Conservation (phyloP, 371 early-diverging fungal species). For the Lichtheimia ornata region DNA sequence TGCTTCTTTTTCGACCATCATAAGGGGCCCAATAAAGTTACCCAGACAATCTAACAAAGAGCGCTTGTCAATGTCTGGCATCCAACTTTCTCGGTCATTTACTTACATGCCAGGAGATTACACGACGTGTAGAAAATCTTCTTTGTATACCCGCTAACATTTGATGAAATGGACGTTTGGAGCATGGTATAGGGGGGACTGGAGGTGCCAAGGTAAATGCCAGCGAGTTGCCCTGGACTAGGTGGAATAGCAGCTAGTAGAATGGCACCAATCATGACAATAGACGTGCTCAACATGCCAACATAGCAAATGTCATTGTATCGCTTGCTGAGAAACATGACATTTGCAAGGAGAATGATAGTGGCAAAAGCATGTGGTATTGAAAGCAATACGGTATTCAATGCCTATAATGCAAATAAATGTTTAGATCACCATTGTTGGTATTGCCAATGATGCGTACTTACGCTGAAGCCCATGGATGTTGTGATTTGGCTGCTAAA, state of each 20-base stretch:
- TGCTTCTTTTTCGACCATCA: slow-evolving; percentile 22
- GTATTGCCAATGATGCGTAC: not conserved
- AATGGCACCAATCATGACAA: slow-evolving; percentile 13
- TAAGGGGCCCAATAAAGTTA: slow-evolving; percentile 21
- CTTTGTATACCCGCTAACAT: slow-evolving; percentile 22
- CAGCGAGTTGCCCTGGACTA: slow-evolving; percentile 3
- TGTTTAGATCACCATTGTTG: not conserved
- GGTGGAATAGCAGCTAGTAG: slow-evolving; percentile 1
- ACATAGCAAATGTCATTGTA: slow-evolving; percentile 5
- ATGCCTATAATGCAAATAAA: not conserved
- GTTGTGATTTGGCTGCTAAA: slow-evolving; percentile 32
- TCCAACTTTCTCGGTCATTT: no score
- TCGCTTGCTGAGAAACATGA: slow-evolving; percentile 13
- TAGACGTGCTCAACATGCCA: not conserved
- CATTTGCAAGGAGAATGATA: slow-evolving; percentile 16
- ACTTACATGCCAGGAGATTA: slow-evolving; percentile 9
- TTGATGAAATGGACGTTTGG: slow-evolving; percentile 1
- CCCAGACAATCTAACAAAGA: slow-evolving; percentile 3
- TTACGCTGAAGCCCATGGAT: slow-evolving; percentile 35
- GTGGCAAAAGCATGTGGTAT: slow-evolving; percentile 25
- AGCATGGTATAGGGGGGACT: slow-evolving; percentile 1
- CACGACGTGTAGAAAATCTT: slow-evolving; percentile 17
- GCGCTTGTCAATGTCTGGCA: no score
- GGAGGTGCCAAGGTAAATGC: not conserved
- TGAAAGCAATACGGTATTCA: slow-evolving; percentile 16